phyloP scores from a whole-genome alignment of 257 asterid species.

The Catharanthus roseus region DNA sequence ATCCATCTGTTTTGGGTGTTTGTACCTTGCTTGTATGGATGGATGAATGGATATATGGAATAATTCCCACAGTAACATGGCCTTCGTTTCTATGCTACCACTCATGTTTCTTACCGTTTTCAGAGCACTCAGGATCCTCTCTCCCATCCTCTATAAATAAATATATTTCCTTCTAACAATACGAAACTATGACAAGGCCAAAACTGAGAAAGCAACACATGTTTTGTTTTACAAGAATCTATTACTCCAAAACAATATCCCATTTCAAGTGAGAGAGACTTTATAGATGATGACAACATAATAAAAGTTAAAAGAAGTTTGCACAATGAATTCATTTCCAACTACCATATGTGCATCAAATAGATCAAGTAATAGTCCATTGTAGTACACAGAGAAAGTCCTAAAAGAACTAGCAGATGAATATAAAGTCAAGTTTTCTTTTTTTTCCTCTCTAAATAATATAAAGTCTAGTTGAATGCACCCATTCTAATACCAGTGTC shows the following conservation, averaged over 20 bases:
- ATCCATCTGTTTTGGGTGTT: conserved; percentile 4
- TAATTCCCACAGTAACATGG: conserved; percentile 3
- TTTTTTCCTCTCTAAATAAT: too few relatives aligned
- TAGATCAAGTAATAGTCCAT: neutral
- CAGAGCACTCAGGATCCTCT: too few relatives aligned
- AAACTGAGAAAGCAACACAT: neutral
- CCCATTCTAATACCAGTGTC: conserved; percentile 78
- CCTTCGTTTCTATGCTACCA: neutral
- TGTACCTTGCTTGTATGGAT: neutral
- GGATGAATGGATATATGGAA: neutral
- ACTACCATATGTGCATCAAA: neutral
- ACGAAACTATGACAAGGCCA: neutral
- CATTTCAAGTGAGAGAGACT: conserved; percentile 1
- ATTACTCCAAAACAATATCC: neutral
- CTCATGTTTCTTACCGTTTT: neutral
- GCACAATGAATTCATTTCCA: neutral
- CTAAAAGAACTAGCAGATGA: neutral
- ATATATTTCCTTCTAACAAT: too few relatives aligned
- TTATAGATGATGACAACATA: neutral
- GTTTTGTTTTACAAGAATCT: neutral
- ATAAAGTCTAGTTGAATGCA: conserved; percentile 19
- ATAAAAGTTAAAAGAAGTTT: conserved; percentile 1
- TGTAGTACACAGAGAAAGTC: too few relatives aligned
- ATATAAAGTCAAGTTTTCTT: conserved; percentile 7
- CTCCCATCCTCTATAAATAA: too few relatives aligned